A percentile compares a stretch with the other conserved stretches of the same genome.
Evolutionary conservation across 352 stramenopile species (phyloP).

Genomic region (Phytophthora pisi): DNA sequence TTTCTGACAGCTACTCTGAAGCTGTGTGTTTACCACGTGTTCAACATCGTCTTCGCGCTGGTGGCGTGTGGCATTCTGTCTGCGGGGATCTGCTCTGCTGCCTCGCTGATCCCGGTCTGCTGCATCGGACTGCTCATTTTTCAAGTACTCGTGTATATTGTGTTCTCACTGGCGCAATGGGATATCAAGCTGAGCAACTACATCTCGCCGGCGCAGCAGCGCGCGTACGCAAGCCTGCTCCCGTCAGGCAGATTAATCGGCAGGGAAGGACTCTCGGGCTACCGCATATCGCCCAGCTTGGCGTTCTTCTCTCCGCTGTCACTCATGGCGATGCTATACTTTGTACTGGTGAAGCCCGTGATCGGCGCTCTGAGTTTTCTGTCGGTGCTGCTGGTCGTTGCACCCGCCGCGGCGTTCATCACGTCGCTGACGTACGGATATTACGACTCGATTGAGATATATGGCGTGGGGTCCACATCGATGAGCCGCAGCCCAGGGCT

Average conservation of each 20-base stretch:
- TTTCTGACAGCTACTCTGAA: conserved; percentile 44
- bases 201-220: conserved; percentile 38
- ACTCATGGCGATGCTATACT: conserved; percentile 75
- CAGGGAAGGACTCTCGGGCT: conserved; percentile 28
- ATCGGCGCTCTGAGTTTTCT: conserved; percentile 48
- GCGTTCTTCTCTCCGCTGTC: conserved; percentile 64
- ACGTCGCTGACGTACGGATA: conserved; percentile 20
- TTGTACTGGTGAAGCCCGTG: conserved; percentile 59
- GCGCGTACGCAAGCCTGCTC: conserved; percentile 44
- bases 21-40: conserved; percentile 60
- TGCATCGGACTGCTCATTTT: conserved; percentile 74
- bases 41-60: conserved; percentile 65
- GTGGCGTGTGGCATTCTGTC: conserved; percentile 51
- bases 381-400: conserved; percentile 39
- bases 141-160: conserved; percentile 59
- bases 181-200: conserved; percentile 60
- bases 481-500: conserved; percentile 27
- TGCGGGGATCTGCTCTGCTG: conserved; percentile 42
- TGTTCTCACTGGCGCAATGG: conserved; percentile 57
- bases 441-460: conserved; percentile 28
- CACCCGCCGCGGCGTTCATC: conserved; percentile 36
- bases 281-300: conserved; percentile 53
- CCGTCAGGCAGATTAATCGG: conserved; percentile 21
- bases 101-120: conserved; percentile 62
- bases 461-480: conserved; percentile 23